Percentiles rank a stretch among this genome's conserved stretches.
Conservation (phyloP, 805 yeast genomes). For the Barnettozyma salicaria region DNA sequence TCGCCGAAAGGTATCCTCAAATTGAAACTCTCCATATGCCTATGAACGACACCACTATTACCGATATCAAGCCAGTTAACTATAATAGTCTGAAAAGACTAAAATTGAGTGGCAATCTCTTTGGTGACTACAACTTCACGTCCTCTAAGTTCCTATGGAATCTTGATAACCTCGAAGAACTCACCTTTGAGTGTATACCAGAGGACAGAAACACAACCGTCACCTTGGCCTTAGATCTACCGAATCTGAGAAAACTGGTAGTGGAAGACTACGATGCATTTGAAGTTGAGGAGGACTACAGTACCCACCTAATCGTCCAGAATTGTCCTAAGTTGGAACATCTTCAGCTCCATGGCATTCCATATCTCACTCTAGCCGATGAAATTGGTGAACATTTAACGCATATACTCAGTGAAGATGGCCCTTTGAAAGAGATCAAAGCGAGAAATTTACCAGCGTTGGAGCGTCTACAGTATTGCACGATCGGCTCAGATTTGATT, state of each 20-base stretch:
- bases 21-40: not conserved
- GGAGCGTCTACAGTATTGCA: constrained; percentile 3
- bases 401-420: not conserved
- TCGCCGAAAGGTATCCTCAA: not conserved
- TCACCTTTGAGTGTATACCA: not conserved
- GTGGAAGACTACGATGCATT: constrained; percentile 2
- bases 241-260: not conserved
- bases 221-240: not conserved
- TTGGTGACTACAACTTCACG: not conserved
- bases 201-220: not conserved
- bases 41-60: not conserved
- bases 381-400: constrained; percentile 1
- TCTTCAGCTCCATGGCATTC: not conserved
- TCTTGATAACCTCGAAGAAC: not conserved
- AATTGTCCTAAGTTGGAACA: constrained; percentile 2
- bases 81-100: not conserved
- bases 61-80: not conserved
- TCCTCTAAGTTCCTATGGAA: constrained; percentile 3
- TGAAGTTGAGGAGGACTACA: not conserved
- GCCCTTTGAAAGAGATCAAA: constrained; percentile 1
- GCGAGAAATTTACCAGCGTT: constrained; percentile 1
- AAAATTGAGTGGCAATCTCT: not conserved
- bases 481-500: no score
- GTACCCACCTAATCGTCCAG: not conserved
- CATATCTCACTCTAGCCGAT: not conserved